Evolutionary conservation across 495 filamentous ascomycete species (phyloP).

Genomic region (Chaetomium fimeti): DNA sequence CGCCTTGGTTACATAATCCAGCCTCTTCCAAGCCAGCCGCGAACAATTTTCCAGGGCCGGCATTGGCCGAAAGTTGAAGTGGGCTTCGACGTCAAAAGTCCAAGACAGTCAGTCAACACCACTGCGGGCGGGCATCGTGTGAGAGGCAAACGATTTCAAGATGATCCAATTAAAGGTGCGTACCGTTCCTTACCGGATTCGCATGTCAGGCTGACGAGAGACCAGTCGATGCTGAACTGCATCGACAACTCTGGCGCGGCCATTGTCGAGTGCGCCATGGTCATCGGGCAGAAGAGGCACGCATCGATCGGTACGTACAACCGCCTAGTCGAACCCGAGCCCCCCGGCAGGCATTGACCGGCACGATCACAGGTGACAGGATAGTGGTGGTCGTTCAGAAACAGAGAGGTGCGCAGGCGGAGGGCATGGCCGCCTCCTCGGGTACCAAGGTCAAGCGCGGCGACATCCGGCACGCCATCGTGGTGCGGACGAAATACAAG

Average conservation of each 20-base stretch:
- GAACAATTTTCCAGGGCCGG: conserved; percentile 30
- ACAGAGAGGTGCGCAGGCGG: conserved; percentile 63
- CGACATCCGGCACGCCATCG: conserved; percentile 93
- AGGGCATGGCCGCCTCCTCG: conserved; percentile 54
- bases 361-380: conserved; percentile 68
- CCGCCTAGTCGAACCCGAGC: not conserved
- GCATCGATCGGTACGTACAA: conserved; percentile 78
- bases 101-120: conserved; percentile 9
- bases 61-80: conserved; percentile 18
- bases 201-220: conserved; percentile 18
- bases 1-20: conserved; percentile 31
- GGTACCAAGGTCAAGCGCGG: conserved; percentile 91
- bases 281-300: conserved; percentile 83
- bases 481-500: conserved; percentile 87
- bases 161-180: conserved; percentile 98
- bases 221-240: conserved; percentile 94
- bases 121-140: conserved; percentile 12
- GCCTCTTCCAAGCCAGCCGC: conserved; percentile 2
- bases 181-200: no score
- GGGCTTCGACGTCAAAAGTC: conserved; percentile 12
- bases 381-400: conserved; percentile 98
- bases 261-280: conserved; percentile 91
- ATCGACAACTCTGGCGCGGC: conserved; percentile 99
- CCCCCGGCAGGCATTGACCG: not conserved
- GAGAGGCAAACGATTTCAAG: conserved; percentile 45